Conservation (phyloP, 139 green algal genomes). For the Raphidocelis subcapitata region DNA sequence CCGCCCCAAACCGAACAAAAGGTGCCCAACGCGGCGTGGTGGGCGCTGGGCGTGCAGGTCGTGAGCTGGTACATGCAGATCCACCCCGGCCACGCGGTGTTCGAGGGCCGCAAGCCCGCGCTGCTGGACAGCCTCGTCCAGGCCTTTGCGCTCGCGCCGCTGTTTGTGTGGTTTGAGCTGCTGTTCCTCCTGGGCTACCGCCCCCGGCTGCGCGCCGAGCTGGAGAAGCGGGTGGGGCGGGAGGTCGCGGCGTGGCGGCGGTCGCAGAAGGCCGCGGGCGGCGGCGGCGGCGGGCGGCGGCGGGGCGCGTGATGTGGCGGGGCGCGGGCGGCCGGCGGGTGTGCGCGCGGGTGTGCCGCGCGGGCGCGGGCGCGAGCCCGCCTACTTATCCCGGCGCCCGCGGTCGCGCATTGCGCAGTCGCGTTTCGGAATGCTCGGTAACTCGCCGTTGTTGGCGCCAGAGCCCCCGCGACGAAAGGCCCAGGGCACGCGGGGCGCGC, state of each 20-base stretch:
- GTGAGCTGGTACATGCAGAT: constrained; percentile 68
- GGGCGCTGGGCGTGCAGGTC: constrained; percentile 29
- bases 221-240: constrained; percentile 38
- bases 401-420: no score
- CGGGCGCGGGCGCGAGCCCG: no score
- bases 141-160: constrained; percentile 60
- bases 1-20: neutral
- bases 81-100: constrained; percentile 68
- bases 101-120: constrained; percentile 74
- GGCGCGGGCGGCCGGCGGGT: no score
- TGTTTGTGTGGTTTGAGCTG: constrained; percentile 89
- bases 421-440: no score
- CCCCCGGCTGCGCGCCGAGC: constrained; percentile 40
- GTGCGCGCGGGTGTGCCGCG: no score
- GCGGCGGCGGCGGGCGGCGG: neutral
- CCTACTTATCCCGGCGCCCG: no score
- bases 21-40: neutral
- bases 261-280: neutral
- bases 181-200: constrained; percentile 78
- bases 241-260: constrained; percentile 20
- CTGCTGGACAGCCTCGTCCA: constrained; percentile 81
- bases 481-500: no score
- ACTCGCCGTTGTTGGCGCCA: no score
- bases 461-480: no score
- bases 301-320: no score